Evolutionary conservation across 2,329 filamentous ascomycete species (phyloP).

Genomic region (Hypoxylon sp.): DNA sequence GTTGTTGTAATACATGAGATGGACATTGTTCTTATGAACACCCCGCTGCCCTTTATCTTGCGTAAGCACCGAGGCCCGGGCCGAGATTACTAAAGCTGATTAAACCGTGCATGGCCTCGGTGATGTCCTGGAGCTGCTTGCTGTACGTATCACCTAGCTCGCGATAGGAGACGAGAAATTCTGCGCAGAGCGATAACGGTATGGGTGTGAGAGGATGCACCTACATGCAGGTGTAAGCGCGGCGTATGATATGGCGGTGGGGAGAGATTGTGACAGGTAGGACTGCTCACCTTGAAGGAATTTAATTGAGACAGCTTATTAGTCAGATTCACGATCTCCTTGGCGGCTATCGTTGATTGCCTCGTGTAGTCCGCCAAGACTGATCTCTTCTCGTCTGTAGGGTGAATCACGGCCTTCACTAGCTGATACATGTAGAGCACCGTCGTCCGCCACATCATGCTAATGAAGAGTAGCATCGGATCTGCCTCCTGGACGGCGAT

Average conservation of each 20-base stretch:
- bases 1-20: constrained; percentile 25
- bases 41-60: constrained; percentile 11
- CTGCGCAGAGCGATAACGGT: constrained; percentile 38
- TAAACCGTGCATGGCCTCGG: constrained; percentile 39
- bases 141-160: constrained; percentile 39
- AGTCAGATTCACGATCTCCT: constrained; percentile 40
- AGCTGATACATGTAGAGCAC: constrained; percentile 41
- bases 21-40: not conserved
- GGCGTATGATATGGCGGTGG: not conserved
- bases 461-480: constrained; percentile 42
- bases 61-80: constrained; percentile 31
- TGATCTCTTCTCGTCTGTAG: constrained; percentile 36
- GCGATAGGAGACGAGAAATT: constrained; percentile 37
- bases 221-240: constrained; percentile 20
- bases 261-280: not conserved
- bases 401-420: constrained; percentile 27
- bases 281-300: constrained; percentile 37
- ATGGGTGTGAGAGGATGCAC: constrained; percentile 42
- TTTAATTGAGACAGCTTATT: constrained; percentile 42
- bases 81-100: constrained; percentile 42
- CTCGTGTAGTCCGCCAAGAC: constrained; percentile 37
- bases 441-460: constrained; percentile 43
- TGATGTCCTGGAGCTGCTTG: constrained; percentile 41
- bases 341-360: constrained; percentile 38
- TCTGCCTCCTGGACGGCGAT: constrained; percentile 34